Conservation (phyloP, 305 asterid genomes). For the Rubia occidens region DNA sequence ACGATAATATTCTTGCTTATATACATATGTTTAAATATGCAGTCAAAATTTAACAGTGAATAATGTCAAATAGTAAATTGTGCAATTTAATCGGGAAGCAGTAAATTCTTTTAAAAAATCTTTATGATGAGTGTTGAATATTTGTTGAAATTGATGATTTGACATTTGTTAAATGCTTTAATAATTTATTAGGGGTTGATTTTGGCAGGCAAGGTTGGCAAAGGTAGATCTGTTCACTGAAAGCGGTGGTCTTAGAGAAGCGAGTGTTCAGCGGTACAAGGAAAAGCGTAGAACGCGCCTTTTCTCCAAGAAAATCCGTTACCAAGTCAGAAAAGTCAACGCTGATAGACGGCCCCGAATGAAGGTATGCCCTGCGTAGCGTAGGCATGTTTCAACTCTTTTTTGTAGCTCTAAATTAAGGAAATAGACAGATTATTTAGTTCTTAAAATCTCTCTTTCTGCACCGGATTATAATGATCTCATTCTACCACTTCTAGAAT, state of each 20-base stretch:
- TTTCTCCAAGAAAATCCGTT: conserved; percentile 67
- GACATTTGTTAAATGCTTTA: background rate
- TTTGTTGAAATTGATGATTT: too few relatives aligned
- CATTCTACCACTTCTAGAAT: too few relatives aligned
- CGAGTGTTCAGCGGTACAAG: conserved; percentile 65
- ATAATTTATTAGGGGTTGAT: too few relatives aligned
- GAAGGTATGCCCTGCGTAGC: conserved; percentile 40
- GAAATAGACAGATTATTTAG: background rate
- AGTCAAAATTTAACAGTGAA: too few relatives aligned
- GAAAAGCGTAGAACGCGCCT: conserved; percentile 62
- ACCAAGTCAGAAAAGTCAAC: conserved; percentile 74
- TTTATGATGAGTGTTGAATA: background rate
- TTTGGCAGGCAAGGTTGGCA: conserved; percentile 56
- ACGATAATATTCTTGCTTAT: too few relatives aligned
- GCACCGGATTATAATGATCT: too few relatives aligned
- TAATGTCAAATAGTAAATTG: too few relatives aligned
- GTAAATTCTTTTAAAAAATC: too few relatives aligned
- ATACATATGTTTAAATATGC: too few relatives aligned
- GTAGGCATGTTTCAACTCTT: background rate
- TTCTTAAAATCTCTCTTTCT: background rate
- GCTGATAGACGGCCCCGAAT: conserved; percentile 78
- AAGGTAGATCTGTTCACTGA: conserved; percentile 69
- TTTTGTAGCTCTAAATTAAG: background rate
- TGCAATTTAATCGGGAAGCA: too few relatives aligned
- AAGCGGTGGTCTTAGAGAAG: conserved; percentile 61